Percentiles rank a stretch among this genome's conserved stretches.
Evolutionary conservation across 331 rosid species (phyloP).

Genomic region (Spiraea crenata): DNA sequence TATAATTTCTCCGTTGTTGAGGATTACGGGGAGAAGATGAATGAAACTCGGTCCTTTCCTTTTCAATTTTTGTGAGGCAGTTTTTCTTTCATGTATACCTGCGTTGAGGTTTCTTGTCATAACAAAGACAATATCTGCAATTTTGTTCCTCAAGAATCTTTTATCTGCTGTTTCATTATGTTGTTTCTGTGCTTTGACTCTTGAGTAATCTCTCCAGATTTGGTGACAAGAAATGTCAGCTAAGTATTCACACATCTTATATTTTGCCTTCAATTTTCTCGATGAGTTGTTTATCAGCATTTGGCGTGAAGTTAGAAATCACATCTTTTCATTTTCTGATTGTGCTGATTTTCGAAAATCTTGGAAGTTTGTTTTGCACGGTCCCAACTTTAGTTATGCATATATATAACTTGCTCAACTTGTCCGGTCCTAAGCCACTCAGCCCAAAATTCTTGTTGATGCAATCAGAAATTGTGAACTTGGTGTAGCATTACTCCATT

Average conservation of each 20-base stretch:
- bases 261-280: too few species aligned
- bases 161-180: background rate
- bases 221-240: background rate
- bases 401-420: too few species aligned
- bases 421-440: too few species aligned
- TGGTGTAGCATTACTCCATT: too few species aligned
- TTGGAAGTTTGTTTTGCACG: too few species aligned
- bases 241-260: background rate
- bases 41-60: background rate
- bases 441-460: too few species aligned
- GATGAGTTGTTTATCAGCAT: too few species aligned
- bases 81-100: background rate
- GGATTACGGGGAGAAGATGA: constrained; percentile 74
- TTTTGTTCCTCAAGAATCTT: background rate
- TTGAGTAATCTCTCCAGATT: background rate
- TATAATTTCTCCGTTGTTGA: constrained; percentile 68
- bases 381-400: too few species aligned
- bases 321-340: too few species aligned
- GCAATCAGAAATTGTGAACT: too few species aligned
- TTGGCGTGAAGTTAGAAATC: background rate
- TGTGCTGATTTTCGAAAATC: too few species aligned
- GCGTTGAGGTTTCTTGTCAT: background rate
- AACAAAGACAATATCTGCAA: constrained; percentile 3
- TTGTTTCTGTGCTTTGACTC: background rate
- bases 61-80: constrained; percentile 8